These are phyloP conservation scores for Umbelopsis sp. DNA, from an alignment of 192 early-diverging fungal genomes.

Conservation along the genomic window DNA sequence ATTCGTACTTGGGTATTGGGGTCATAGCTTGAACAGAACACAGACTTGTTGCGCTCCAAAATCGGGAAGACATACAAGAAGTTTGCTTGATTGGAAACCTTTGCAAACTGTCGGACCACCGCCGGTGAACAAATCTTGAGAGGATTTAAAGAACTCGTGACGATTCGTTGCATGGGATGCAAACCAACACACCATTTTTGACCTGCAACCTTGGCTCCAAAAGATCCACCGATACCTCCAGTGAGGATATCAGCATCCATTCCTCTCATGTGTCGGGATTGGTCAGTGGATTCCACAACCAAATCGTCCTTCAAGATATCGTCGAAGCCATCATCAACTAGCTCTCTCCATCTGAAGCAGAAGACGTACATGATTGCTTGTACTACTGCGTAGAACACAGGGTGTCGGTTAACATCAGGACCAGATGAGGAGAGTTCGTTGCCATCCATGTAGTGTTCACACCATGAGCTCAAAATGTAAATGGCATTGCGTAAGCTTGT, in stretches of 20 bases:
- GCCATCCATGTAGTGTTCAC: slow-evolving; percentile 65
- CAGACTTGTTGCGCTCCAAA: slow-evolving; percentile 63
- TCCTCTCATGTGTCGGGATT: neutral
- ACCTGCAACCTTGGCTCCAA: slow-evolving; percentile 26
- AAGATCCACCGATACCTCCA: slow-evolving; percentile 36
- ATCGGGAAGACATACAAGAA: slow-evolving; percentile 88
- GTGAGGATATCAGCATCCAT: slow-evolving; percentile 33
- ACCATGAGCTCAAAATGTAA: slow-evolving; percentile 69
- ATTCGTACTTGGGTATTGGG: slow-evolving; percentile 43
- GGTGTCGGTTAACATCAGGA: slow-evolving; percentile 64
- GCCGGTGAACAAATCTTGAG: slow-evolving; percentile 77
- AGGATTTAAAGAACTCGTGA: slow-evolving; percentile 80
- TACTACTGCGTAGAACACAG: slow-evolving; percentile 84
- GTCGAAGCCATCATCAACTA: slow-evolving; percentile 48
- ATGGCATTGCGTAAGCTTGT: slow-evolving; percentile 65
- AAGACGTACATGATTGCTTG: slow-evolving; percentile 94
- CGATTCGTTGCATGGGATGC: slow-evolving; percentile 67
- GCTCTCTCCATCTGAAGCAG: slow-evolving; percentile 91
- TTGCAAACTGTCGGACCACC: slow-evolving; percentile 85
- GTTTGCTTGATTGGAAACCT: slow-evolving; percentile 73
- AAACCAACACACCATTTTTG: slow-evolving; percentile 67
- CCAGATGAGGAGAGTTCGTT: slow-evolving; percentile 50
- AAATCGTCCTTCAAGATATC: slow-evolving; percentile 19
- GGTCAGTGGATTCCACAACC: neutral
- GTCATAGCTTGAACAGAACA: slow-evolving; percentile 28